These are phyloP conservation scores for Aschersonia sp. DNA, from an alignment of 2,329 filamentous ascomycete species.

Conservation along the genomic window DNA sequence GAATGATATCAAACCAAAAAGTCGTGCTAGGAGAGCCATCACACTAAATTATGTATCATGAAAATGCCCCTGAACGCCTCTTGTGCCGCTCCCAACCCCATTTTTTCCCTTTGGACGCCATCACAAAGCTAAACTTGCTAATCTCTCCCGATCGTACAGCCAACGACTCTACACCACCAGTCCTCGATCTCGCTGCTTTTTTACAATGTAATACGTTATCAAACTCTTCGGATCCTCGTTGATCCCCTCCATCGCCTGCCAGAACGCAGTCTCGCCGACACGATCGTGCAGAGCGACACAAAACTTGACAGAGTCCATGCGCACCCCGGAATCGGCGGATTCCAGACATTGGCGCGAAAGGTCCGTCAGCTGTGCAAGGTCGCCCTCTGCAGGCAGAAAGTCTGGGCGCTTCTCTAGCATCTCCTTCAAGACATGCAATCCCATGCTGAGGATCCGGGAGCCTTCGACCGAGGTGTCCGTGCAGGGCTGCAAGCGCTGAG, in stretches of 20 bases:
- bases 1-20: too few relatives aligned
- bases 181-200: slow-evolving; percentile 43
- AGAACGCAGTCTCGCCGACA: slow-evolving; percentile 48
- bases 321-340: slow-evolving; percentile 44
- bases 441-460: slow-evolving; percentile 43
- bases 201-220: slow-evolving; percentile 70
- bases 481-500: slow-evolving; percentile 26
- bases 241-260: slow-evolving; percentile 48
- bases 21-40: too few relatives aligned
- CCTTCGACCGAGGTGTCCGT: slow-evolving; percentile 29
- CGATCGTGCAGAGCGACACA: slow-evolving; percentile 56
- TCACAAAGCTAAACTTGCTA: background rate
- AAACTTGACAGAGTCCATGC: slow-evolving; percentile 68
- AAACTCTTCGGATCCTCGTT: slow-evolving; percentile 62
- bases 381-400: slow-evolving; percentile 34
- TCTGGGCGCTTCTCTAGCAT: slow-evolving; percentile 35
- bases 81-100: too few relatives aligned
- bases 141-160: background rate
- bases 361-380: slow-evolving; percentile 34
- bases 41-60: too few relatives aligned
- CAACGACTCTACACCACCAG: background rate
- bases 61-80: too few relatives aligned
- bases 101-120: too few relatives aligned
- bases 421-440: slow-evolving; percentile 46
- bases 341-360: slow-evolving; percentile 44